A percentile compares a stretch with the other conserved stretches of the same genome.
Conservation (phyloP, 2,329 filamentous ascomycete genomes). For the Clarireedia homoeocarpa region DNA sequence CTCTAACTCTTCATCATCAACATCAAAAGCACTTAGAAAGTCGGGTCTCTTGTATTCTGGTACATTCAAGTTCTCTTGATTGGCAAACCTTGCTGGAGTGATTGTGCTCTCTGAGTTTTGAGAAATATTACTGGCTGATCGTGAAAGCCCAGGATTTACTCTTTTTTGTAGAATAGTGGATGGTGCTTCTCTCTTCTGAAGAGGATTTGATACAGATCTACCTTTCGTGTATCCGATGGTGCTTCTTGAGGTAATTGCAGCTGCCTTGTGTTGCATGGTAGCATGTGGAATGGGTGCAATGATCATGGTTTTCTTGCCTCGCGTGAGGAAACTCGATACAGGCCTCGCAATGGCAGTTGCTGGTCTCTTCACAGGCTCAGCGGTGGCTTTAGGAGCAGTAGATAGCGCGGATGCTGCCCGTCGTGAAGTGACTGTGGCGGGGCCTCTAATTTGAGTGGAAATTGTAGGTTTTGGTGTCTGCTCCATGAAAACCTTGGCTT, state of each 20-base stretch:
- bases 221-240: constrained; percentile 84
- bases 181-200: constrained; percentile 10
- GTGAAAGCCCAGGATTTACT: constrained; percentile 10
- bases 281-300: constrained; percentile 35
- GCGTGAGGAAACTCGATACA: constrained; percentile 22
- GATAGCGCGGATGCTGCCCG: constrained; percentile 47
- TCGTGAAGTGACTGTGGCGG: constrained; percentile 48
- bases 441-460: constrained; percentile 23
- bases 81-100: constrained; percentile 39
- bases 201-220: constrained; percentile 42
- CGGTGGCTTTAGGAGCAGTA: constrained; percentile 28
- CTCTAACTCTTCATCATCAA: constrained; percentile 36
- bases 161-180: constrained; percentile 6
- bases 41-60: constrained; percentile 37
- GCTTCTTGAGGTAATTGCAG: constrained; percentile 63
- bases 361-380: constrained; percentile 27
- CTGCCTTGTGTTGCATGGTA: constrained; percentile 50
- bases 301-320: constrained; percentile 33
- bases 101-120: constrained; percentile 38
- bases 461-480: constrained; percentile 19
- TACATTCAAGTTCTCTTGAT: constrained; percentile 23
- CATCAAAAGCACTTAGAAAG: constrained; percentile 52
- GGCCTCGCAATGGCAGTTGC: constrained; percentile 29
- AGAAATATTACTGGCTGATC: constrained; percentile 30
- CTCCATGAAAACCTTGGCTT: constrained; percentile 7